Percentiles rank a stretch among this genome's conserved stretches.
Conservation (phyloP, 108 stramenopile genomes). For the Epithemia pelagica region DNA sequence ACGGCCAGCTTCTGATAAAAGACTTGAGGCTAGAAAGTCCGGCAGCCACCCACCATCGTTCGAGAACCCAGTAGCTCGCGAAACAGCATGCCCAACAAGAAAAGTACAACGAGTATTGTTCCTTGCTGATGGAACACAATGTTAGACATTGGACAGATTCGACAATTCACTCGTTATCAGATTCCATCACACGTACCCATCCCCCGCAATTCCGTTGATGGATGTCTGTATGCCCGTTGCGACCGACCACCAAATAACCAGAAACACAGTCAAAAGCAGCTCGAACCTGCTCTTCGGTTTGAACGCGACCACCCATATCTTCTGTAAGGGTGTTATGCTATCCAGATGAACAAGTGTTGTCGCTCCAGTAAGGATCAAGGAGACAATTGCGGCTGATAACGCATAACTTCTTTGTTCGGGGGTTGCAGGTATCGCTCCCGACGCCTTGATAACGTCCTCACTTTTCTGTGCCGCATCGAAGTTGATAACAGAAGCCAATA, state of each 20-base stretch:
- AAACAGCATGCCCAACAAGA: conserved; percentile 50
- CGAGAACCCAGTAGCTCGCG: conserved; percentile 37
- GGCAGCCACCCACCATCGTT: conserved; percentile 44
- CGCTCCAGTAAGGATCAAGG: conserved; percentile 28
- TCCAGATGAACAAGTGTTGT: conserved; percentile 41
- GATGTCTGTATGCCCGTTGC: conserved; percentile 56
- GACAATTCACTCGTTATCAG: no score
- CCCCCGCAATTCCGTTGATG: conserved; percentile 59
- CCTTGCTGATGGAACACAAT: conserved; percentile 16
- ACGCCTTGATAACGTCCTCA: conserved; percentile 11
- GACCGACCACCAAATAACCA: conserved; percentile 62
- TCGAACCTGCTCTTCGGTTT: conserved; percentile 36
- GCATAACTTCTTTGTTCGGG: conserved; percentile 35
- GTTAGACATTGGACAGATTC: no score
- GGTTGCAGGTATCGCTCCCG: conserved; percentile 16
- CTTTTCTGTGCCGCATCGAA: conserved; percentile 28
- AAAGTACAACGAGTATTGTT: conserved; percentile 67
- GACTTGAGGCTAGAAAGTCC: conserved; percentile 37
- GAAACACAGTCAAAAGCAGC: conserved; percentile 27
- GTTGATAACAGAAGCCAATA: conserved; percentile 45
- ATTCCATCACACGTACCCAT: conserved; percentile 25
- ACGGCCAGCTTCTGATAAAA: conserved; percentile 62
- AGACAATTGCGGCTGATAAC: conserved; percentile 29
- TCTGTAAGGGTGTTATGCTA: conserved; percentile 25
- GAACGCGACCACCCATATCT: conserved; percentile 26